Evolutionary conservation across 2,329 filamentous ascomycete genomes (phyloP), one percentile per base, ranked within the genome.

Genomic region (Dothidotthia symphoricarpi): DNA sequence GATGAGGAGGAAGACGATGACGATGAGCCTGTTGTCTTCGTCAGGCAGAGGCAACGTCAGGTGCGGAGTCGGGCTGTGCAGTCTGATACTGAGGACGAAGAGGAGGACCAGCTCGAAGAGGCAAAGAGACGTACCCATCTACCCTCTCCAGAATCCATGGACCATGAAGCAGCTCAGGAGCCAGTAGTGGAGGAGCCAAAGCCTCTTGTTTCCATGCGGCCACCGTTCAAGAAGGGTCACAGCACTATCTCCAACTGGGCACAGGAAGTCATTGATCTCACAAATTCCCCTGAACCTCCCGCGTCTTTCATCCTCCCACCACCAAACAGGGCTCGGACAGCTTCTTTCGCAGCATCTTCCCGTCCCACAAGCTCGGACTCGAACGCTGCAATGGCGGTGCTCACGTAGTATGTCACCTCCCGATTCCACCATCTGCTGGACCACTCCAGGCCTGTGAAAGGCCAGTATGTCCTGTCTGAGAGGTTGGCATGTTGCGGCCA

Each of bases 261-360:
- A 3, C 54, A 61, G 36, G 56, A 62, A 24, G 58, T 64, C 11
- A 52, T 66, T 26, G 62, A 67, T 16, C 35, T 66, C 30, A 61
- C 59, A 9, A 43, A 44, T 11, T 61, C 61, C 12, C 57, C 61
- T 4, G 48, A 57, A 16, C 44, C 51, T 8, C 44, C 50, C 10
- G 26, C 49, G 4, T 53, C 53, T 6, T 55, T 55, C 14, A 35
- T 41, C 3, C 39, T 58, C 16, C 46, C 51, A 26, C 49, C 47
- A 33, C 47, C 47, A 25, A 45, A 45, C 15, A 49, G 50, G 16
- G 42, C 44, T 31, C 53, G 51, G 16, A 51, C 54, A 26, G 44
- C 47, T 7, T 58, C 54, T n/a, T 55, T 58, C 11, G 53, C 45
- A 30, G 44, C 57, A 6, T 49, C 48, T 2, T 61, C 61, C 4